Base-by-base conservation (phyloP, 192 early-diverging fungal species). In the Coemansia javaensis region DNA sequence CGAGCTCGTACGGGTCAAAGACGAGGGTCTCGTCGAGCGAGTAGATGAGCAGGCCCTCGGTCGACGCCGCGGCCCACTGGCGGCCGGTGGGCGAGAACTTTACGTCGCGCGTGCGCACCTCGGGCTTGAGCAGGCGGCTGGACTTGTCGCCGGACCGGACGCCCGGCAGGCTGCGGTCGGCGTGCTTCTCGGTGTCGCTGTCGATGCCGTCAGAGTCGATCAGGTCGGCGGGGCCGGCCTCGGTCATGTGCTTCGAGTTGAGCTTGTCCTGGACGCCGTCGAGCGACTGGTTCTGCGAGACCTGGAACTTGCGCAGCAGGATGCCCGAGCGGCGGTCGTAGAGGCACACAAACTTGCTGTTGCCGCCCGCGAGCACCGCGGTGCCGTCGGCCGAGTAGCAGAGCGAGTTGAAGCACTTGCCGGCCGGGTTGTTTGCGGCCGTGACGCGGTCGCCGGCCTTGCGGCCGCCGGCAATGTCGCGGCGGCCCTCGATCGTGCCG, bases 1-100 rank as follows among this genome's bases (percentile, higher is more conserved):
- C 95, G 4, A 99, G 82, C 73, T 99, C 94, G 66, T 94, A 98
- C 17, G 97, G 97, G 68, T 99, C 97, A 63, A 99, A 99, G 43
- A 88, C 50, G 17, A 97, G 73, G 2, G 80, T 79, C 36, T 98
- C 90, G 59, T 99, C 97, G 28, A 99, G 72, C 13, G 93, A 89
- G 75, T 97, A 99, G 37, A 99, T 84, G 44, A 98, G 51, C 21
- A 99, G 69, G 7, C 97, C 97, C 47, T 99, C 93, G 5, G 94
- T 97, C 12, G 93, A 85, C 7, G 94, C 93, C 0, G 94, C 89
- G 1, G 93, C 92, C 93, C 93, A 99, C 18, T 91, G 82, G 22
- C 91, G 80, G 16, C 92, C 93, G 0, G 91, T 97, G 25, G 95
- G 95, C 1, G 95, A 84, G 72, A 99, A 99, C 16, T 82, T 74